These are phyloP conservation scores for Dentipellis fragilis DNA, from an alignment of 768 basidiomycete species.

Conservation along the genomic window DNA sequence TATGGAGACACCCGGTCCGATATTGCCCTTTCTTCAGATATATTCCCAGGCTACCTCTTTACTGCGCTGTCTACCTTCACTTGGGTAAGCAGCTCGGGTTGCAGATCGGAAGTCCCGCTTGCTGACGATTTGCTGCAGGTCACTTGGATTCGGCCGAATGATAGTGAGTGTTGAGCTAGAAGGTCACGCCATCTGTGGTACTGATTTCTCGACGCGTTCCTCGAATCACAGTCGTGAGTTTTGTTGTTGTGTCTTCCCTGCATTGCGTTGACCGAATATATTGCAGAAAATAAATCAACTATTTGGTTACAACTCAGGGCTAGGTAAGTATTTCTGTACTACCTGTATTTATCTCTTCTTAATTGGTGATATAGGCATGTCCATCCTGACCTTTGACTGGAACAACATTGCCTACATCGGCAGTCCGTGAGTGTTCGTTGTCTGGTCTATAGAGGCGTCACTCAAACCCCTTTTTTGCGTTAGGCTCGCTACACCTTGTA, in stretches of 20 bases:
- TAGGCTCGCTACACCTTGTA: constrained; percentile 60
- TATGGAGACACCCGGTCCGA: background rate
- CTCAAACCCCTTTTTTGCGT: background rate
- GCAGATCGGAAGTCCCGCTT: background rate
- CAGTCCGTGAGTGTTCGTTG: constrained; percentile 10
- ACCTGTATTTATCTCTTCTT: background rate
- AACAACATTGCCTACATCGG: constrained; percentile 26
- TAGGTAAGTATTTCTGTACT: constrained; percentile 4
- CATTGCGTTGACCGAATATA: background rate
- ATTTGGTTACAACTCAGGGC: constrained; percentile 38
- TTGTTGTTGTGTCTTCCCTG: background rate
- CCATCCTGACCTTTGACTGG: constrained; percentile 78
- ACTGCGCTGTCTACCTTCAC: constrained; percentile 14
- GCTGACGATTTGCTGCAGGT: constrained; percentile 4
- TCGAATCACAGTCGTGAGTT: constrained; percentile 12
- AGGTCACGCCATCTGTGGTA: no score
- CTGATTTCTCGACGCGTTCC: no score
- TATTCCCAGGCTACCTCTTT: constrained; percentile 15
- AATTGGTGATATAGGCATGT: constrained; percentile 34
- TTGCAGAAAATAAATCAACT: constrained; percentile 30
- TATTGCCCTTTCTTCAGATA: constrained; percentile 18
- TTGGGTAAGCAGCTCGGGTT: constrained; percentile 8
- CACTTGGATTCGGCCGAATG: constrained; percentile 14
- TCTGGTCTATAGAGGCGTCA: background rate
- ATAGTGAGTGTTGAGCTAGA: constrained; percentile 4